These are phyloP conservation scores for Croton setiger DNA, from an alignment of 441 rosid species.

Conservation along the genomic window DNA sequence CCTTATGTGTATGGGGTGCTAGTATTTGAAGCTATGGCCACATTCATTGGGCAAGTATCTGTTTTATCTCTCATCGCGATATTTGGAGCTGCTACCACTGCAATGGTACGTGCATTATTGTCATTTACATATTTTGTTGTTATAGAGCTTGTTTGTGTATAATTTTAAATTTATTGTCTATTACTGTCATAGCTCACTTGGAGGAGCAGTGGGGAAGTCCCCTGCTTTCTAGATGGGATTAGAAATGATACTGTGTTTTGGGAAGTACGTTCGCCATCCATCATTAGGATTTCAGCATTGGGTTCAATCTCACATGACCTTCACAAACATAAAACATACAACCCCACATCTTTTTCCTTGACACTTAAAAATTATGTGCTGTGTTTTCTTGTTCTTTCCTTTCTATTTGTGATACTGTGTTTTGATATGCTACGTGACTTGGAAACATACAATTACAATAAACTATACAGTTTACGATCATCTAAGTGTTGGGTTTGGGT, in stretches of 20 bases:
- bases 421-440: not conserved
- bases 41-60: slow-evolving; percentile 76
- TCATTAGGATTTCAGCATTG: not conserved
- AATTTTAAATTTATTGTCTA: not conserved
- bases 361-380: not conserved
- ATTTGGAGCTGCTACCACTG: slow-evolving; percentile 82
- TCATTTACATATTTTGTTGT: not conserved
- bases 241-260: not conserved
- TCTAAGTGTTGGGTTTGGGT: slow-evolving; percentile 14
- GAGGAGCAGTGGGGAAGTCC: not conserved
- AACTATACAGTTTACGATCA: too few relatives aligned
- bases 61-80: slow-evolving; percentile 79
- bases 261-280: not conserved
- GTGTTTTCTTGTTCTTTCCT: not conserved
- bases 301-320: not conserved
- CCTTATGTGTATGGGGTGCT: slow-evolving; percentile 76
- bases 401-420: not conserved
- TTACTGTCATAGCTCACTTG: not conserved
- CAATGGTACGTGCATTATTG: slow-evolving; percentile 48
- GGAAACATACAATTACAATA: not conserved
- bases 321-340: not conserved
- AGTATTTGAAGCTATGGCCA: slow-evolving; percentile 83
- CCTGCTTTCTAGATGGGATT: slow-evolving; percentile 1
- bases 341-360: not conserved
- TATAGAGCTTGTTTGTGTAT: not conserved